A percentile compares a stretch with the other conserved stretches of the same genome.
Evolutionary conservation across 805 yeast genomes (phyloP).

Genomic region (Barnettozyma vustinii): DNA sequence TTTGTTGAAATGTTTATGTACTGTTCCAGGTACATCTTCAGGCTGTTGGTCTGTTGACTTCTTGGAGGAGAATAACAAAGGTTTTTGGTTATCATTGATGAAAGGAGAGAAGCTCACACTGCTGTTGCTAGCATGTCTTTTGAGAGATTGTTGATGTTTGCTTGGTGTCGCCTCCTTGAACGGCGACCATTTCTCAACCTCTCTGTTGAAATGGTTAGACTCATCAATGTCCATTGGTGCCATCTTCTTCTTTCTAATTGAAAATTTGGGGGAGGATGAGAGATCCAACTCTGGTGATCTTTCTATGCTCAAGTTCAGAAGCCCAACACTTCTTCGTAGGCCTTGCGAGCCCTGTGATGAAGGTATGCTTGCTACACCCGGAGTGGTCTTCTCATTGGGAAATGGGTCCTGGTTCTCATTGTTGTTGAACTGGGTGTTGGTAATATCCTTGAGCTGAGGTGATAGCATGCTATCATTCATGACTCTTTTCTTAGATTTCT

Average conservation of each 20-base stretch:
- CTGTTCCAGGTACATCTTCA: constrained; percentile 25
- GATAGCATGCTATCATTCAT: constrained; percentile 23
- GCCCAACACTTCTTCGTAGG: constrained; percentile 48
- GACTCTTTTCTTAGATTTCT: constrained; percentile 21
- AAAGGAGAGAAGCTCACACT: constrained; percentile 24
- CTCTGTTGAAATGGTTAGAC: constrained; percentile 16
- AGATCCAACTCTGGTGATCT: constrained; percentile 24
- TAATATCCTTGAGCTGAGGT: constrained; percentile 22
- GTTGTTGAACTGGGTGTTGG: constrained; percentile 8
- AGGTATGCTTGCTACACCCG: constrained; percentile 16
- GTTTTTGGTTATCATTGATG: constrained; percentile 22
- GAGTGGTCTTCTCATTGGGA: constrained; percentile 16
- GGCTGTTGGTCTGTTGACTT: constrained; percentile 17
- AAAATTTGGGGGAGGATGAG: constrained; percentile 20
- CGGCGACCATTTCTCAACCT: constrained; percentile 28
- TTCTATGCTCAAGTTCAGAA: constrained; percentile 44
- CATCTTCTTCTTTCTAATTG: constrained; percentile 17
- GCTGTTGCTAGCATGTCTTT: constrained; percentile 27
- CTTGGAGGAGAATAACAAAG: constrained; percentile 17
- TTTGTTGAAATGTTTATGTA: constrained; percentile 24
- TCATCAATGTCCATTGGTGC: constrained; percentile 16
- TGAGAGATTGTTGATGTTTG: constrained; percentile 13
- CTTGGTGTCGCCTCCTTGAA: constrained; percentile 27
- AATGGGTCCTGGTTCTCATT: constrained; percentile 7
- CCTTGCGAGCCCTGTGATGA: constrained; percentile 28